Conservation (phyloP, 108 stramenopile genomes). For the Ochromonas danica region DNA sequence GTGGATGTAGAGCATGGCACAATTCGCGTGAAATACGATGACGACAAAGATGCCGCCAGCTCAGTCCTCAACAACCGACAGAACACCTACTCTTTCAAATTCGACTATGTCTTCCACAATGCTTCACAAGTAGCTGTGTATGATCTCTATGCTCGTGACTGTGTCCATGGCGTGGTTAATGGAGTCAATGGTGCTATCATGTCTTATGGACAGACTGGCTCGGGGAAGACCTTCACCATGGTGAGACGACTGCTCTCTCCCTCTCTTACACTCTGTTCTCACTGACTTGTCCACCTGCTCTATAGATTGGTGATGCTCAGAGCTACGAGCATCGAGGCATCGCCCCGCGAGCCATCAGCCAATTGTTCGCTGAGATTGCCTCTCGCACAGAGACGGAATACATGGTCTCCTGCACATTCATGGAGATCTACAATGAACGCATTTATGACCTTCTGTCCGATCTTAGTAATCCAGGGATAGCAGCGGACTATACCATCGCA, state of each 20-base stretch:
- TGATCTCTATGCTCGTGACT: constrained; percentile 50
- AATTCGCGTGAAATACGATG: not conserved
- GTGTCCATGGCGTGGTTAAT: constrained; percentile 53
- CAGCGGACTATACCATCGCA: constrained; percentile 40
- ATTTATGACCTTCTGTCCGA: constrained; percentile 50
- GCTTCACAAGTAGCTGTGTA: constrained; percentile 55
- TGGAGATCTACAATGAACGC: constrained; percentile 58
- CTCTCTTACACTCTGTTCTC: not conserved
- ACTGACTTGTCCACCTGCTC: too few species aligned
- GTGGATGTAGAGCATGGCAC: constrained; percentile 44
- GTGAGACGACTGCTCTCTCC: too few species aligned
- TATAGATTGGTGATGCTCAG: constrained; percentile 55
- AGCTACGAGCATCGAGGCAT: constrained; percentile 53
- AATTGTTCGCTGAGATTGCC: constrained; percentile 48
- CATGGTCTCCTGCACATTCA: constrained; percentile 40
- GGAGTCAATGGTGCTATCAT: constrained; percentile 53
- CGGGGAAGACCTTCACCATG: constrained; percentile 48
- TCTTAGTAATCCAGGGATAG: constrained; percentile 20
- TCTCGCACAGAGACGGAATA: constrained; percentile 42
- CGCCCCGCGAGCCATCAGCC: constrained; percentile 50
- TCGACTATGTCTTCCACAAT: constrained; percentile 67
- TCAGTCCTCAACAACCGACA: constrained; percentile 46
- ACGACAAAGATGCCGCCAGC: constrained; percentile 4
- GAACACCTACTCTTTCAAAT: constrained; percentile 54
- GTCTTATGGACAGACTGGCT: constrained; percentile 59